phyloP scores from a whole-genome alignment of 73 alveolate genomes.

The Symbiodinium pilosum region DNA sequence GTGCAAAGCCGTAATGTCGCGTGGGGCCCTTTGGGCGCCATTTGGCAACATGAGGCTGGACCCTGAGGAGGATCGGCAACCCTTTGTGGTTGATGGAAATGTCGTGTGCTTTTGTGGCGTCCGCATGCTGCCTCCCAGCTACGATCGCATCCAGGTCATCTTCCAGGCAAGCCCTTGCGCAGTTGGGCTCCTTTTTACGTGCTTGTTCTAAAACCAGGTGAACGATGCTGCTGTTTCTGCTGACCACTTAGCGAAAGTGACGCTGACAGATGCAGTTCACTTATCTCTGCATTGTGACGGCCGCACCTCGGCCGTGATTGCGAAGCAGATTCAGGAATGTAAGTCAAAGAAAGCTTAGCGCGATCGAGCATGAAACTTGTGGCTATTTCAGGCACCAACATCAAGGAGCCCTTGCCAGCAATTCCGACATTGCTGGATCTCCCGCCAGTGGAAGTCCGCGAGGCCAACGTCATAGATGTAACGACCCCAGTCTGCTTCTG shows the following conservation, averaged over 20 bases:
- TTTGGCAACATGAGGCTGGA: too few species aligned
- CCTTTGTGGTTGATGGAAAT: slow-evolving; percentile 18
- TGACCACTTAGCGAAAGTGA: slow-evolving; percentile 24
- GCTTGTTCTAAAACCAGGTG: not conserved
- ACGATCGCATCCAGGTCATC: slow-evolving; percentile 64
- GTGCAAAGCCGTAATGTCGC: too few species aligned
- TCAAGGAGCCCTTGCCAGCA: slow-evolving; percentile 9
- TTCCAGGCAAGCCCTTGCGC: slow-evolving; percentile 34
- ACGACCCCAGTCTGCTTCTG: too few species aligned
- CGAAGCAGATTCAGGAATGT: too few species aligned
- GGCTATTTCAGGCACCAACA: not conserved
- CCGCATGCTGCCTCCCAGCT: slow-evolving; percentile 89
- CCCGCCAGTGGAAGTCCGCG: not conserved
- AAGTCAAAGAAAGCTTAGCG: too few species aligned
- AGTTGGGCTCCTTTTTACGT: too few species aligned
- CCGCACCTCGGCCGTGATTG: not conserved
- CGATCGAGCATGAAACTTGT: too few species aligned
- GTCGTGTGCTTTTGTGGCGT: slow-evolving; percentile 42
- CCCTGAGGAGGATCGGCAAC: not conserved
- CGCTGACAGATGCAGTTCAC: slow-evolving; percentile 5
- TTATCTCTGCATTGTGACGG: slow-evolving; percentile 22
- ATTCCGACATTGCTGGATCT: not conserved
- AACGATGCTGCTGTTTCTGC: slow-evolving; percentile 14
- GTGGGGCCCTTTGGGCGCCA: too few species aligned
- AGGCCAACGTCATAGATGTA: slow-evolving; percentile 48